A percentile compares a stretch with the other conserved stretches of the same genome.
phyloP scores from a whole-genome alignment of 306 rosid species.

The Sicyos edulis region DNA sequence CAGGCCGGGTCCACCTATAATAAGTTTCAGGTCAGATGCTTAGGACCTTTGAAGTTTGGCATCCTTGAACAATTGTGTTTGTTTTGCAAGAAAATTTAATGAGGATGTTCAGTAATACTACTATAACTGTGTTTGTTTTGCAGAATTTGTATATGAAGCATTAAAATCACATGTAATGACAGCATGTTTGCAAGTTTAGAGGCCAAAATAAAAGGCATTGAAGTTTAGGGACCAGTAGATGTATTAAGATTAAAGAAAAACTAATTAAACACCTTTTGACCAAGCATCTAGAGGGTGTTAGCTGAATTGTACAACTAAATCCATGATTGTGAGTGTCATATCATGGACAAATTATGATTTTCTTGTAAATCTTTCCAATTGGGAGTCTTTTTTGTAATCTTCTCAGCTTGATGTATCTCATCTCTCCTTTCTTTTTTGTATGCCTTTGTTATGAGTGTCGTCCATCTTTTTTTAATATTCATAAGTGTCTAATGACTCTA shows the following conservation, averaged over 20 bases:
- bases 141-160: neutral
- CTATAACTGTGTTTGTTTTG: neutral
- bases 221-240: no score
- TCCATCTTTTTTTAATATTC: neutral
- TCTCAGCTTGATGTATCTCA: neutral
- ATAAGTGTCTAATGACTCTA: no score
- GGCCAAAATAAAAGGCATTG: no score
- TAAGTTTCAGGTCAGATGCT: constrained; percentile 77
- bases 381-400: neutral
- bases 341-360: neutral
- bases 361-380: neutral
- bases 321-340: neutral
- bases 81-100: neutral
- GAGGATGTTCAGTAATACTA: neutral
- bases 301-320: neutral
- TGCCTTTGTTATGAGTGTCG: neutral
- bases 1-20: constrained; percentile 97
- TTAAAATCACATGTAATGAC: no score
- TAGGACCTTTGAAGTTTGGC: neutral
- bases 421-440: neutral
- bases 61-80: neutral
- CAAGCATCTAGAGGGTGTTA: neutral
- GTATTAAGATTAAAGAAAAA: neutral
- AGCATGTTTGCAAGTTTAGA: no score
- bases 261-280: neutral